A percentile compares a stretch with the other conserved stretches of the same genome.
Conservation (phyloP, 768 basidiomycete genomes). For the Chalciporus chontae region DNA sequence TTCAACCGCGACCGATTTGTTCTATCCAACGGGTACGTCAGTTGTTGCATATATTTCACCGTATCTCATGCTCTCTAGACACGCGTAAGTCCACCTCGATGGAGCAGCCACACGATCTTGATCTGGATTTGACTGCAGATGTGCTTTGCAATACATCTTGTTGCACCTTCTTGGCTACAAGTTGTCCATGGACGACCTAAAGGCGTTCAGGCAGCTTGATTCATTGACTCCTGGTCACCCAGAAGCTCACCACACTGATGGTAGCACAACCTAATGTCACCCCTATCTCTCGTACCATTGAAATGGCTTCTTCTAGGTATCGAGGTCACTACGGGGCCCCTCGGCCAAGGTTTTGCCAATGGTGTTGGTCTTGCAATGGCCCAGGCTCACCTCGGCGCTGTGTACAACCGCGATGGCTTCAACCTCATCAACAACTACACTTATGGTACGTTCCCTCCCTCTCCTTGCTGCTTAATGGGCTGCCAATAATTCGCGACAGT, state of each 20-base stretch:
- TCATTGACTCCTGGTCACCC: conserved; percentile 94
- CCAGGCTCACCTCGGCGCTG: conserved; percentile 85
- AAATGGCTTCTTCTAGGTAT: conserved; percentile 42
- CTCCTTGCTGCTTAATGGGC: background rate
- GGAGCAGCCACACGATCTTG: background rate
- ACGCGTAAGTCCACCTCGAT: conserved; percentile 53
- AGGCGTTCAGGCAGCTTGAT: conserved; percentile 87
- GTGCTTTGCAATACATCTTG: conserved; percentile 89
- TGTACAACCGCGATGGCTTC: conserved; percentile 85
- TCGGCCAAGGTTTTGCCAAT: conserved; percentile 93
- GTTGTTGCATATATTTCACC: background rate
- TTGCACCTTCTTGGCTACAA: conserved; percentile 93
- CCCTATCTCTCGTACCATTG: conserved; percentile 6
- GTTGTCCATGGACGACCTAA: conserved; percentile 87
- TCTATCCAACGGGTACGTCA: conserved; percentile 83
- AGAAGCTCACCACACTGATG: conserved; percentile 68
- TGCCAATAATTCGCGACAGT: conserved; percentile 39
- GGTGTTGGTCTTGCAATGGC: conserved; percentile 93
- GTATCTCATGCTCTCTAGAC: conserved; percentile 39
- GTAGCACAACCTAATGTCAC: conserved; percentile 26
- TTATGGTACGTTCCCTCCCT: conserved; percentile 56
- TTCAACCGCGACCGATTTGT: conserved; percentile 97
- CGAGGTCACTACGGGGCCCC: conserved; percentile 93
- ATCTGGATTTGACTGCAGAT: conserved; percentile 43
- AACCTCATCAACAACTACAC: conserved; percentile 83